These are phyloP conservation scores for Microbotryomycetes sp. DNA, from an alignment of 1,284 basidiomycete genomes.

Conservation along the genomic window DNA sequence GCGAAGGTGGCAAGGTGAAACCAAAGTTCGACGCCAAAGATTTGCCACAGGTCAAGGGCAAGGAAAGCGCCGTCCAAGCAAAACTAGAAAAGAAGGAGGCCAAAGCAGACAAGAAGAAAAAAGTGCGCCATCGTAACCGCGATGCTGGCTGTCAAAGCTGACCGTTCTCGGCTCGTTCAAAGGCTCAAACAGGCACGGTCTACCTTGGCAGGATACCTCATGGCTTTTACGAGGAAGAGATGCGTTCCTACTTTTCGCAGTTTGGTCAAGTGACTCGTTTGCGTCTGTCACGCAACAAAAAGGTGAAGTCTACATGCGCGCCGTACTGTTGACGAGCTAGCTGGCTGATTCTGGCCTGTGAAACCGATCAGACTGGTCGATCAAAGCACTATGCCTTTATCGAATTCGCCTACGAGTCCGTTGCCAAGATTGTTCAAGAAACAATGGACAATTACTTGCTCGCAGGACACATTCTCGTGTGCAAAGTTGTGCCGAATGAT, in stretches of 20 bases:
- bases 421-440: constrained; percentile 91
- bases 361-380: constrained; percentile 63
- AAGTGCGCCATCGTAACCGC: constrained; percentile 50
- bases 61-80: constrained; percentile 65
- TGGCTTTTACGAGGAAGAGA: constrained; percentile 93
- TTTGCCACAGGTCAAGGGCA: constrained; percentile 59
- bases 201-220: constrained; percentile 89
- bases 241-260: constrained; percentile 87
- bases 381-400: constrained; percentile 97
- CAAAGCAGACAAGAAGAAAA: constrained; percentile 63
- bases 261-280: constrained; percentile 87
- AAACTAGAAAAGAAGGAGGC: constrained; percentile 68
- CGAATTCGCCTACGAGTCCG: constrained; percentile 81
- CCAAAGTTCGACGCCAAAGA: constrained; percentile 54
- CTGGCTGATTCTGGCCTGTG: not conserved
- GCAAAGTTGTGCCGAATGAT: constrained; percentile 76
- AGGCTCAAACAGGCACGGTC: constrained; percentile 66
- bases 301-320: constrained; percentile 48
- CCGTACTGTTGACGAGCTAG: not conserved
- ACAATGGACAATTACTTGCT: constrained; percentile 99
- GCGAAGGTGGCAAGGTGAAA: constrained; percentile 33
- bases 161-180: not conserved
- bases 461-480: constrained; percentile 84
- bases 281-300: constrained; percentile 86
- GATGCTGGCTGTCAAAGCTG: not conserved